Percentiles rank a stretch among this genome's conserved stretches.
Conservation (phyloP, 345 rosid genomes). For the Salix koriyanagi region DNA sequence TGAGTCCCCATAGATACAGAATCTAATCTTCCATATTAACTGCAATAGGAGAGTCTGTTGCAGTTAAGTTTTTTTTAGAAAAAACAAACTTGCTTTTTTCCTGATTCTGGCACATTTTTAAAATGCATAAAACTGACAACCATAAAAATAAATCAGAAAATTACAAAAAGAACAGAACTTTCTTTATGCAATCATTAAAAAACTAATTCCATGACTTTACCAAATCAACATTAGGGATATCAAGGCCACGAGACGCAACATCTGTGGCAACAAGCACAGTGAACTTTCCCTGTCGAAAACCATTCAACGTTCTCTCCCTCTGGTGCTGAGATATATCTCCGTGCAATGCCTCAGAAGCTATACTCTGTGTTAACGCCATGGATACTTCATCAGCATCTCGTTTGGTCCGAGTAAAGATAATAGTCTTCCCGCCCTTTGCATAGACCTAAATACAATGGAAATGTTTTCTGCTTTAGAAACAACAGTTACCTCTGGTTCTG, state of each 20-base stretch:
- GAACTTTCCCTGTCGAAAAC: slow-evolving; percentile 94
- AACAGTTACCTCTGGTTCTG: neutral
- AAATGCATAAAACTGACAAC: no score
- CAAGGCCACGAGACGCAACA: slow-evolving; percentile 49
- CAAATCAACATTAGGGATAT: slow-evolving; percentile 35
- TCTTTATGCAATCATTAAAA: no score
- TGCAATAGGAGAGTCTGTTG: neutral
- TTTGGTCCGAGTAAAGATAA: slow-evolving; percentile 93
- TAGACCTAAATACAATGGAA: slow-evolving; percentile 51
- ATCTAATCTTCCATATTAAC: neutral
- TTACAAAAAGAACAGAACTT: no score
- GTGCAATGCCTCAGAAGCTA: slow-evolving; percentile 92
- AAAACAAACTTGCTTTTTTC: neutral
- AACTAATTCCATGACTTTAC: slow-evolving; percentile 38
- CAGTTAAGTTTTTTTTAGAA: neutral
- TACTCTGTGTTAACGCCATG: slow-evolving; percentile 64
- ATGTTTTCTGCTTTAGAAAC: neutral
- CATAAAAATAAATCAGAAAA: no score
- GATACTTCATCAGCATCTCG: slow-evolving; percentile 97
- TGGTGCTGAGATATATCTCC: slow-evolving; percentile 99
- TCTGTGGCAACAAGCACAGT: slow-evolving; percentile 89
- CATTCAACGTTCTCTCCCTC: slow-evolving; percentile 93
- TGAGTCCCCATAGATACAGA: neutral
- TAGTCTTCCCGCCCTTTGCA: slow-evolving; percentile 96
- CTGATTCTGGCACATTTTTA: neutral